Conservation (phyloP, 768 basidiomycete genomes). For the Lyophyllum atratum region DNA sequence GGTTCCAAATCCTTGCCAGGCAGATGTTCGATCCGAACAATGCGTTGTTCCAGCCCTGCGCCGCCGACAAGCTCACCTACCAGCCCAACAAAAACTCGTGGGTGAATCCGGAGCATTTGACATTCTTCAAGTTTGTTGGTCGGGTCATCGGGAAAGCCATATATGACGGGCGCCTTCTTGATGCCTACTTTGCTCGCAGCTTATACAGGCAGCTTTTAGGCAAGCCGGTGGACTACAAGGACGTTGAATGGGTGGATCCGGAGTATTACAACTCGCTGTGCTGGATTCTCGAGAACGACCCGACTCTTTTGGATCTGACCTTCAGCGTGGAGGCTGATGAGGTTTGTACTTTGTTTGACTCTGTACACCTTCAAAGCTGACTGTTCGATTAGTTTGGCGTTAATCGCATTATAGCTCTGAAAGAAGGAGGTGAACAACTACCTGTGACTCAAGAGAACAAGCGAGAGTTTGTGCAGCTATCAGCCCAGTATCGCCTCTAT, state of each 20-base stretch:
- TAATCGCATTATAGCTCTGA: constrained; percentile 84
- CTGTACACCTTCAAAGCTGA: constrained; percentile 1
- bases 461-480: constrained; percentile 92
- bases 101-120: constrained; percentile 94
- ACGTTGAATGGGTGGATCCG: constrained; percentile 97
- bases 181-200: constrained; percentile 97
- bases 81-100: constrained; percentile 93
- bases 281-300: constrained; percentile 98
- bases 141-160: constrained; percentile 98
- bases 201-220: constrained; percentile 94
- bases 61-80: constrained; percentile 92
- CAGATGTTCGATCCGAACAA: constrained; percentile 99
- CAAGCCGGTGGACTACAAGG: constrained; percentile 92
- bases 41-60: constrained; percentile 97
- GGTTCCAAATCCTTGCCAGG: constrained; percentile 97
- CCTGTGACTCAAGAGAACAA: constrained; percentile 97
- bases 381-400: constrained; percentile 72
- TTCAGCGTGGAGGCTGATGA: constrained; percentile 98
- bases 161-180: constrained; percentile 92
- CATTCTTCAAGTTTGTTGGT: constrained; percentile 99
- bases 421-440: constrained; percentile 79
- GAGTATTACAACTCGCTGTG: constrained; percentile 97
- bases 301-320: constrained; percentile 80
- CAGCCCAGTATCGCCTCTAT: constrained; percentile 91
- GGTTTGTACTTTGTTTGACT: constrained; percentile 42